phyloP scores from a whole-genome alignment of 495 filamentous ascomycete genomes.

The Daldinia vernicosa region DNA sequence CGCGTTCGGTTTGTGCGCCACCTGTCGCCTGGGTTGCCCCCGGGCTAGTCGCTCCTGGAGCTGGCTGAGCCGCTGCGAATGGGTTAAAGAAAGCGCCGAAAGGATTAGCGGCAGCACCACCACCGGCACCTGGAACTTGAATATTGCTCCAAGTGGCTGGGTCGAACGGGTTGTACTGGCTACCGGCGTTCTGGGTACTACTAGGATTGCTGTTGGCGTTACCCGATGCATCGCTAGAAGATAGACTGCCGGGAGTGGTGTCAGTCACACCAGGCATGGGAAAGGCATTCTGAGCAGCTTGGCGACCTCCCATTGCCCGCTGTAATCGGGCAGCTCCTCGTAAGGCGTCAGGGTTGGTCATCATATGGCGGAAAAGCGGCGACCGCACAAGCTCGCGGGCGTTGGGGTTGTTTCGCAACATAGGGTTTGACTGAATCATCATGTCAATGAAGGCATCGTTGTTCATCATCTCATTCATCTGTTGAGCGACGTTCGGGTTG shows the following conservation, averaged over 20 bases:
- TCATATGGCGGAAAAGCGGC: slow-evolving; percentile 88
- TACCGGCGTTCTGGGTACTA: slow-evolving; percentile 27
- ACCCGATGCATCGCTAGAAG: slow-evolving; percentile 37
- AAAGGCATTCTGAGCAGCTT: slow-evolving; percentile 63
- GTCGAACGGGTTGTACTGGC: slow-evolving; percentile 54
- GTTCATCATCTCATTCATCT: slow-evolving; percentile 91
- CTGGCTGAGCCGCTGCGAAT: slow-evolving; percentile 14
- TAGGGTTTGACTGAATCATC: slow-evolving; percentile 89
- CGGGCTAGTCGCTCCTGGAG: slow-evolving; percentile 43
- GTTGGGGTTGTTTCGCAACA: slow-evolving; percentile 84
- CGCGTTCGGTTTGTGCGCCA: slow-evolving; percentile 14
- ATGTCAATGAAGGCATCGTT: slow-evolving; percentile 92
- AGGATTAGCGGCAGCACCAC: slow-evolving; percentile 66
- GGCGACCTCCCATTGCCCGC: slow-evolving; percentile 69
- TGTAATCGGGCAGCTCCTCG: slow-evolving; percentile 83
- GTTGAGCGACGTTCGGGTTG: slow-evolving; percentile 82
- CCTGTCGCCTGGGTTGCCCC: slow-evolving; percentile 22
- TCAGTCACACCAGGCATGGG: slow-evolving; percentile 91
- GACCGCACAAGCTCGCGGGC: slow-evolving; percentile 85
- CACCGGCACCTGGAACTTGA: slow-evolving; percentile 40
- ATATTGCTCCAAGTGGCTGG: slow-evolving; percentile 38
- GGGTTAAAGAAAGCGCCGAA: slow-evolving; percentile 74
- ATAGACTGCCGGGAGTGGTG: slow-evolving; percentile 61
- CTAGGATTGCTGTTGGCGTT: slow-evolving; percentile 36
- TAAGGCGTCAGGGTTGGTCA: slow-evolving; percentile 90